These are phyloP conservation scores for Citrullus mucosospermus DNA, from an alignment of 306 rosid genomes.

Conservation along the genomic window DNA sequence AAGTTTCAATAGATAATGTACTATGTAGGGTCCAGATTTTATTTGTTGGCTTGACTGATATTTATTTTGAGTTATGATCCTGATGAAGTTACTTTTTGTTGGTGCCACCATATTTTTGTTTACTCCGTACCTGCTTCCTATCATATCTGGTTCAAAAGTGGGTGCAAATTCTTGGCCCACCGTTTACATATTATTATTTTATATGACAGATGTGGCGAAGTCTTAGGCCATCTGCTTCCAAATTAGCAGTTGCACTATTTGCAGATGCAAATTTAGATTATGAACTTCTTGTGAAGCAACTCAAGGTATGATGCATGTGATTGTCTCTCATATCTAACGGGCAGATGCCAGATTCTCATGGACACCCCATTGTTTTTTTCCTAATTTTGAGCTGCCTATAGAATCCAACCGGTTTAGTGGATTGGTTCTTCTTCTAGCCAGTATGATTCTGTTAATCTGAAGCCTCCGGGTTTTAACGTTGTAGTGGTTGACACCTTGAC, in stretches of 20 bases:
- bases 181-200: not conserved
- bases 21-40: not conserved
- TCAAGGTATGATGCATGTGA: conserved; percentile 39
- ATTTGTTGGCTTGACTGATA: not conserved
- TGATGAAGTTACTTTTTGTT: not conserved
- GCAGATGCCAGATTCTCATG: not conserved
- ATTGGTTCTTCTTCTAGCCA: conserved; percentile 1
- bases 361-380: not conserved
- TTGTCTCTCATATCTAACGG: not conserved
- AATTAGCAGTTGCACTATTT: conserved; percentile 20
- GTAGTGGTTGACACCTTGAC: conserved; percentile 32
- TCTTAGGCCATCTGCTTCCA: conserved; percentile 31
- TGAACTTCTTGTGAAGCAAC: conserved; percentile 58
- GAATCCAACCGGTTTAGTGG: not conserved
- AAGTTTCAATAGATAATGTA: too few relatives aligned
- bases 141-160: not conserved
- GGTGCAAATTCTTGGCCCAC: not conserved
- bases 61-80: too few relatives aligned
- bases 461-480: not conserved
- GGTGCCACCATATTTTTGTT: not conserved
- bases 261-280: conserved; percentile 35
- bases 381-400: not conserved
- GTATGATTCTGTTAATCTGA: conserved; percentile 10
- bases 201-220: conserved; percentile 42
- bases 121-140: not conserved